Conservation (phyloP, 352 stramenopile genomes). For the Globisporangium irregulare region DNA sequence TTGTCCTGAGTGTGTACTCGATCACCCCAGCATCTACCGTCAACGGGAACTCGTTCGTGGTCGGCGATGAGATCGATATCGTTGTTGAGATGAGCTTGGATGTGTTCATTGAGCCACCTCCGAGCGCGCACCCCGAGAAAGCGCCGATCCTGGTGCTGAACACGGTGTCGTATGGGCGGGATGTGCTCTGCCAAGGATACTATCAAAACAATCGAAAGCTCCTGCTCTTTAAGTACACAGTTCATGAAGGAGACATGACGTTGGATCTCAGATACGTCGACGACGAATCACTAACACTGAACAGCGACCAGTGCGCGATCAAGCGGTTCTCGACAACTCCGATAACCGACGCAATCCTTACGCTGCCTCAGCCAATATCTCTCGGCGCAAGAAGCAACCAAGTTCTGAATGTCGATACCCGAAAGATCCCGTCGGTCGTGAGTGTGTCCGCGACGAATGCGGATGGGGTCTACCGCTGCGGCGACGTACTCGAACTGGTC, state of each 20-base stretch:
- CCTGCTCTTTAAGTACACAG: slow-evolving; percentile 72
- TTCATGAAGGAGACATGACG: slow-evolving; percentile 50
- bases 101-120: slow-evolving; percentile 77
- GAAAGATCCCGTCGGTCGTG: slow-evolving; percentile 42
- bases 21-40: slow-evolving; percentile 45
- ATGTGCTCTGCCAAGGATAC: slow-evolving; percentile 60
- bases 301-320: slow-evolving; percentile 73
- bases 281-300: slow-evolving; percentile 60
- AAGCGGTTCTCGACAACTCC: slow-evolving; percentile 81
- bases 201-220: slow-evolving; percentile 48
- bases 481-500: slow-evolving; percentile 56
- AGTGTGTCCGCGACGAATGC: slow-evolving; percentile 46
- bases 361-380: slow-evolving; percentile 43
- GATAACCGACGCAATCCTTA: slow-evolving; percentile 62
- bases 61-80: slow-evolving; percentile 78
- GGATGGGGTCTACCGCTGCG: slow-evolving; percentile 58
- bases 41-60: slow-evolving; percentile 68
- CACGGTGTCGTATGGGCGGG: slow-evolving; percentile 36
- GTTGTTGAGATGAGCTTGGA: slow-evolving; percentile 70
- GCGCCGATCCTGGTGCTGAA: slow-evolving; percentile 68
- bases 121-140: slow-evolving; percentile 67
- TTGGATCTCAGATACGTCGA: slow-evolving; percentile 56
- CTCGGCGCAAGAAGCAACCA: slow-evolving; percentile 34
- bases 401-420: slow-evolving; percentile 66
- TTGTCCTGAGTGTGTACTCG: slow-evolving; percentile 62